Percentiles rank a stretch among this genome's conserved stretches.
phyloP scores from a whole-genome alignment of 2,329 filamentous ascomycete species.

The Claviceps sp. region DNA sequence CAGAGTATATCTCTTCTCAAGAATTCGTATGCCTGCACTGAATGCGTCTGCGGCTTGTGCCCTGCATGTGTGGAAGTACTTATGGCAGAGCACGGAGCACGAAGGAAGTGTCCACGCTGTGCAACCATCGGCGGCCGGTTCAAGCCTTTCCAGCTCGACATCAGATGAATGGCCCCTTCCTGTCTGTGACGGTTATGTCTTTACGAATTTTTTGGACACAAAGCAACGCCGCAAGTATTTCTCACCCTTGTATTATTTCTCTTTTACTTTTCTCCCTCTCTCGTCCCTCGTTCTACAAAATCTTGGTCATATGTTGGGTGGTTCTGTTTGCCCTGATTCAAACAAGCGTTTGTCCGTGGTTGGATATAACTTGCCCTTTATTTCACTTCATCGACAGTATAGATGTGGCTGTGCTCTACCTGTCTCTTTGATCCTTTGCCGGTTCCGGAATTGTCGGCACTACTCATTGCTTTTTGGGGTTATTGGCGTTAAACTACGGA shows the following conservation, averaged over 20 bases:
- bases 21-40: constrained; percentile 85
- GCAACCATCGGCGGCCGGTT: constrained; percentile 67
- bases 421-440: not conserved
- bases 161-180: constrained; percentile 20
- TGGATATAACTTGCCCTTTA: not conserved
- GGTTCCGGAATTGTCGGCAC: not conserved
- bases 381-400: not conserved
- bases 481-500: constrained; percentile 4
- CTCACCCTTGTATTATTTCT: not conserved
- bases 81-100: constrained; percentile 60
- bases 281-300: not conserved
- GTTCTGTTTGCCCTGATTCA: not conserved
- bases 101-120: constrained; percentile 67
- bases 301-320: not conserved
- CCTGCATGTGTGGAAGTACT: constrained; percentile 74
- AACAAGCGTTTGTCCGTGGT: not conserved
- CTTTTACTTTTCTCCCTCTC: not conserved
- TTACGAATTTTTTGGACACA: not conserved
- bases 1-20: constrained; percentile 62
- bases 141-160: constrained; percentile 75
- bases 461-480: not conserved
- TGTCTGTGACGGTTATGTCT: constrained; percentile 4
- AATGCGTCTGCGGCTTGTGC: constrained; percentile 91
- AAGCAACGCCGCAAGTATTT: not conserved
- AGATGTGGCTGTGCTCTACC: not conserved